Base-by-base conservation (phyloP, 2,329 filamentous ascomycete species). In the Zymoseptoria passerinii region DNA sequence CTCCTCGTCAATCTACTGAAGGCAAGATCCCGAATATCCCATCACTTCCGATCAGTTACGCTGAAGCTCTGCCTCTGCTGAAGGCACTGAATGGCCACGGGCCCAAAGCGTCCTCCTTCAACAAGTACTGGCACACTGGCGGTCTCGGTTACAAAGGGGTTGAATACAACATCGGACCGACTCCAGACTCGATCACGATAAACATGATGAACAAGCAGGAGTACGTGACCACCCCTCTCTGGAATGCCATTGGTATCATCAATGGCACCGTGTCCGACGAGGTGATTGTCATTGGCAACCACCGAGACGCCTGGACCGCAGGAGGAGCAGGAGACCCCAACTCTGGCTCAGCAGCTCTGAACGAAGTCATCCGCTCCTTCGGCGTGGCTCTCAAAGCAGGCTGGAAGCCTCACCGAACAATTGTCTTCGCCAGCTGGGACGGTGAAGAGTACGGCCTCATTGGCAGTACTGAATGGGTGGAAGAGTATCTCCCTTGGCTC, bases 381-480 rank as follows among this genome's bases (percentile, higher is more conserved):
- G 88, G 88, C 23, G 77, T 83, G 60, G 88, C 89, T 6, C 72
- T 91, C 1, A 80, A 84, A 27, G 81, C 80, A 27, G 90, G 89
- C 13, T 95, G 89, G 89, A 90, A 87, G 72, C 89, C 94, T 0
- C 80, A 91, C 19, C 87, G 92, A 20, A 97, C 92, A 0, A 90
- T 97, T 58, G 89, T 96, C 48, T 92, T 96, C 69, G 91, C 88
- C 0, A 76, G 77, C 57, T 86, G 83, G 83, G 79, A 82, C 50
- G 83, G 83, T 3, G 83, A 83, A 74, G 91, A 96, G 73, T 95
- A 96, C 65, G 90, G 88, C 0, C 80, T 96, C 4, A 74, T 96
- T 13, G 92, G 92, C 4, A 90, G 86, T 55, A 95, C 92, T 0
- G 92, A 96, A 70, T 96, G 91, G 90, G 90, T 96, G 0, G 91